These are phyloP conservation scores for Paecilomyces sp. DNA, from an alignment of 2,329 filamentous ascomycete species.

Conservation along the genomic window DNA sequence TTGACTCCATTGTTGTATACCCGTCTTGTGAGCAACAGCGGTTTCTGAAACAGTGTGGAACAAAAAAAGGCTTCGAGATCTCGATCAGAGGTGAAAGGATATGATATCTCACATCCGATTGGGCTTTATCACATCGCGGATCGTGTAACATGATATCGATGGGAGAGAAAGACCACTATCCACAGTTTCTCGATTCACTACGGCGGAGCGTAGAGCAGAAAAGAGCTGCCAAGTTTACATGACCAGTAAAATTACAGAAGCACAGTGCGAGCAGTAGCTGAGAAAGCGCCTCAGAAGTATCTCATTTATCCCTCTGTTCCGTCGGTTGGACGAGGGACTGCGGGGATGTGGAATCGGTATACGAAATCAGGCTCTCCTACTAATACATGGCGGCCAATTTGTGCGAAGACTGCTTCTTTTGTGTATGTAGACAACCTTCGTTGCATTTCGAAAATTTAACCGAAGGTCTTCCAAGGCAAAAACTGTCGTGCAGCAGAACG, in stretches of 20 bases:
- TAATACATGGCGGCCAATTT: not conserved
- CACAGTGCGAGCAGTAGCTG: not conserved
- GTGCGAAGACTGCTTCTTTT: not conserved
- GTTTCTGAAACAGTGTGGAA: not conserved
- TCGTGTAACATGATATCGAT: not conserved
- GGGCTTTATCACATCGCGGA: not conserved
- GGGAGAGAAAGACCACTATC: not conserved
- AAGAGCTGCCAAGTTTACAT: not conserved
- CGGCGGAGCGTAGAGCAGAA: not conserved
- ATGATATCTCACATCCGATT: not conserved
- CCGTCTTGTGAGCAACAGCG: not conserved
- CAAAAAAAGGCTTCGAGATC: not conserved
- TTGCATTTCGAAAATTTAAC: not conserved
- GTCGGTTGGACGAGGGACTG: not conserved
- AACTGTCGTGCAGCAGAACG: not conserved
- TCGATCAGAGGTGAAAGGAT: not conserved
- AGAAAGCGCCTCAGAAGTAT: not conserved
- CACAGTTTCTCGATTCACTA: not conserved
- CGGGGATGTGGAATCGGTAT: not conserved
- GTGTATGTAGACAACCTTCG: not conserved
- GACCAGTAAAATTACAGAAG: not conserved
- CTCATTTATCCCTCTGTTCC: not conserved
- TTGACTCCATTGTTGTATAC: not conserved
- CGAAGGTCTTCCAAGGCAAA: not conserved
- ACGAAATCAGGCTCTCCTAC: not conserved